These are phyloP conservation scores for Talaromyces adpressus DNA, from an alignment of 495 filamentous ascomycete genomes.

Conservation along the genomic window DNA sequence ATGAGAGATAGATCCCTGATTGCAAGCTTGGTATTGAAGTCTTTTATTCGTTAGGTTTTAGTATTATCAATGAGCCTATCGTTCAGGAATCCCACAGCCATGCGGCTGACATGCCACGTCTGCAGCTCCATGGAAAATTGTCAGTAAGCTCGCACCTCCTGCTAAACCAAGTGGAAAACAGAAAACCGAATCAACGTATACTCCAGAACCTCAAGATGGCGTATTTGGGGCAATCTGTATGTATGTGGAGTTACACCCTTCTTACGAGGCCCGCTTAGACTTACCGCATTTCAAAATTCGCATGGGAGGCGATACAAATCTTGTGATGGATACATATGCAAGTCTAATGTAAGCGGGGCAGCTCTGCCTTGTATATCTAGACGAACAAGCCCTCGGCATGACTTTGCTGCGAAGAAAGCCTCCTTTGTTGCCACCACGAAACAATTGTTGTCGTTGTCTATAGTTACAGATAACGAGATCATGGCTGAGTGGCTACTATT, in stretches of 20 bases:
- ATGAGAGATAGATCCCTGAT: background rate
- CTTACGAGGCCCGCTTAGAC: constrained; percentile 2
- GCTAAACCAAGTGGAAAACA: background rate
- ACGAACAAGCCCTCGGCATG: background rate
- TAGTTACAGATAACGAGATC: background rate
- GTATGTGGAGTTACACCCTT: background rate
- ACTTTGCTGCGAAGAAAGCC: background rate
- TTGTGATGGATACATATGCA: background rate
- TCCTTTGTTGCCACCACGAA: background rate
- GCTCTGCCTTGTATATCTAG: background rate
- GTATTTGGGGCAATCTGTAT: background rate
- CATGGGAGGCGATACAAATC: background rate
- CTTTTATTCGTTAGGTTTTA: constrained; percentile 7
- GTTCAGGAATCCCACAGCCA: background rate
- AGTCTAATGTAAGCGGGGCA: background rate
- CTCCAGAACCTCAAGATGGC: background rate
- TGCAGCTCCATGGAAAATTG: background rate
- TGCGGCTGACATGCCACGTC: background rate
- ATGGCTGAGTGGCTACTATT: constrained; percentile 6
- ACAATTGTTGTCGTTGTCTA: background rate
- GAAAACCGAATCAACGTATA: background rate
- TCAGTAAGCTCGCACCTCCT: background rate
- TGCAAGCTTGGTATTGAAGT: background rate
- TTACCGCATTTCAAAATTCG: background rate
- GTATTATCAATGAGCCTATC: background rate